Base-by-base conservation (phyloP, 495 filamentous ascomycete species). In the Penicillium pancosmium region DNA sequence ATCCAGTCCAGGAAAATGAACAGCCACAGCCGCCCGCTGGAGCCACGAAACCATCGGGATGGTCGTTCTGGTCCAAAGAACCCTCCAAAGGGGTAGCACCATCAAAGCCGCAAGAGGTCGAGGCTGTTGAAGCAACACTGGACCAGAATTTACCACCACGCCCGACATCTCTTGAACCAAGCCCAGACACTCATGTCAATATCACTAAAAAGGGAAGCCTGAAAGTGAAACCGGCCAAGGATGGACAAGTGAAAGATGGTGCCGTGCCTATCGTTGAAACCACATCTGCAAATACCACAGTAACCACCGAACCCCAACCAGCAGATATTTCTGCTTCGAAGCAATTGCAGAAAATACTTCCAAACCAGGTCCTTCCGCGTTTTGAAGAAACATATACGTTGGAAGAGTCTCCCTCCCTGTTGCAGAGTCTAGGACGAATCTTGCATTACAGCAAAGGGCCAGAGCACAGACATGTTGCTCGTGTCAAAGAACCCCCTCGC, bases 11-110 rank as follows among this genome's bases (percentile, higher is more conserved):
- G 12, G 49, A 9, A 72, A 78, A 10, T 51, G 70, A 74, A 50
- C 66, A 66, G 25, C 60, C 68, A 3, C 77, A 79, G 69, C 60
- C 74, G 35, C 73, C 80, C 50, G 71, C 67, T 31, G 58, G 58
- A 25, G 63, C 54, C 54, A 54, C 64, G 12, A 84, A 79, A 58
- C 81, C 87, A 18, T 89, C 89, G 7, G 89, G 87, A 1, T 95
- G 91, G 91, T 91, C 88, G 1, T 95, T 95, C 61, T 95, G 89
- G 89, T 91, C 88, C 7, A 85, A 82, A 54, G 89, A 91, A 16
- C 72, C 80, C 18, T 64, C 83, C 11, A 84, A 82, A 56, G 72
- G 78, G 33, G 60, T 60, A 11, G 43, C 61, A 13, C 56, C 70
- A 9, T 61, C 69, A 19, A 76, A 66, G 52, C 54, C 78, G 2